Evolutionary conservation across 768 basidiomycete genomes (phyloP), one percentile per base, ranked within the genome.

Genomic region (Favolaschia claudopus): DNA sequence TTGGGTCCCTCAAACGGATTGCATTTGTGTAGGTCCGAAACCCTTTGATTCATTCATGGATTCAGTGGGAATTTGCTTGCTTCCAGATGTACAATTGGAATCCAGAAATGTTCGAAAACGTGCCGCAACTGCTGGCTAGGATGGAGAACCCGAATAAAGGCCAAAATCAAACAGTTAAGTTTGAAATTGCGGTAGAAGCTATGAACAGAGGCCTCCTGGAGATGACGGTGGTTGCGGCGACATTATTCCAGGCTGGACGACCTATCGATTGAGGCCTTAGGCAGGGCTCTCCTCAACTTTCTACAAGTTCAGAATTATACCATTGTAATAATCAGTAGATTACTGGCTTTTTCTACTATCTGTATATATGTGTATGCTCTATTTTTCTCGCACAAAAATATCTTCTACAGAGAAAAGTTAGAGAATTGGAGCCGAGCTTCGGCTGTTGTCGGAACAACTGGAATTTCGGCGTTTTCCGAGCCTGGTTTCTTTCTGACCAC

Each of bases 21-120:
- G 39, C 5, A 63, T 63, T 34, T 63, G 61, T 31, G 61, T 63
- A n/a, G 31, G 56, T 2, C n/a, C 31, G 5, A n/a, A n/a, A 31
- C 8, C 19, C 13, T 6, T 14, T 28, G 12, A 1, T 37, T 3
- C 38, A 1, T 8, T 36, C 1, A 31, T 39, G 19, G 22, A 40
- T 8, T 34, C 8, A 10, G 19, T 22, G 33, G 19, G 24, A 31
- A 14, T 33, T 15, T n/a, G n/a, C n/a, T n/a, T 38, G 7, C 17
- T 17, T 40, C 14, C 49, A 55, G 49, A 46, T 62, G 50, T 60
- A 60, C 19, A 19, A 40, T 7, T 60, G 52, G 51, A 36, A 42
- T 14, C 36, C 60, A 31, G 14, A 42, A 8, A 12, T 40, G 6
- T 31, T 5, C 19, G 38, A 34, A 25, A 28, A 36, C 8, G 24